Evolutionary conservation across 2,329 filamentous ascomycete genomes (phyloP).

Genomic region (Camptophora hylomeconis): DNA sequence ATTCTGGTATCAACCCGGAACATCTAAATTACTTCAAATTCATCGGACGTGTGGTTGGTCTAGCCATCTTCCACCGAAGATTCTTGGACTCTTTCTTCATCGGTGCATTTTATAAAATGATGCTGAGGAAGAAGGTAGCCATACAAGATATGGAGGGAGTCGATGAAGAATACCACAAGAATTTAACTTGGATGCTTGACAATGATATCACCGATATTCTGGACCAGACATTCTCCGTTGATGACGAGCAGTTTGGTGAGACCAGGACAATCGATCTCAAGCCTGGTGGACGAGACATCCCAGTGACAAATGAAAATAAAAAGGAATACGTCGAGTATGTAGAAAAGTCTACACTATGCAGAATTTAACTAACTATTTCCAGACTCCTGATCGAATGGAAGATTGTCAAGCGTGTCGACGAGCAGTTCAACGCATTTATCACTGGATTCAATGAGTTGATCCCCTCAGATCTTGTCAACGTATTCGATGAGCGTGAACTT

Average conservation of each 20-base stretch:
- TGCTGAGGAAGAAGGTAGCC: constrained; percentile 80
- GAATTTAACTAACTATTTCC: constrained; percentile 4
- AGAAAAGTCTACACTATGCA: background rate
- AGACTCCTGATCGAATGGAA: constrained; percentile 96
- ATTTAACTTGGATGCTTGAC: constrained; percentile 92
- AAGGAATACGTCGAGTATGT: constrained; percentile 88
- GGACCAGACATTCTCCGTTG: constrained; percentile 91
- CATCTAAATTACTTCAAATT: constrained; percentile 99
- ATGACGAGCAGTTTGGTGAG: constrained; percentile 94
- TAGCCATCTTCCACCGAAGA: constrained; percentile 94
- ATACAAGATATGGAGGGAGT: constrained; percentile 98
- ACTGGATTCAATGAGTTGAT: constrained; percentile 96
- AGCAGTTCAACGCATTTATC: constrained; percentile 97
- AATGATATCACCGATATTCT: constrained; percentile 93
- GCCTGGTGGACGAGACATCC: constrained; percentile 76
- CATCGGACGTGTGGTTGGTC: constrained; percentile 88
- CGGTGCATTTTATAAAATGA: constrained; percentile 98
- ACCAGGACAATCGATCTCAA: constrained; percentile 90
- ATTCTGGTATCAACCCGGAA: constrained; percentile 97
- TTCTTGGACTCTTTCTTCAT: constrained; percentile 99
- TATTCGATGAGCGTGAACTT: constrained; percentile 95
- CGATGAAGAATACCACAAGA: constrained; percentile 93
- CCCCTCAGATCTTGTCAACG: constrained; percentile 88
- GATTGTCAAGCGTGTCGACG: constrained; percentile 94
- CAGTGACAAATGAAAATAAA: constrained; percentile 98